Conservation (phyloP, 768 basidiomycete genomes). For the Leccinum sublutescens region DNA sequence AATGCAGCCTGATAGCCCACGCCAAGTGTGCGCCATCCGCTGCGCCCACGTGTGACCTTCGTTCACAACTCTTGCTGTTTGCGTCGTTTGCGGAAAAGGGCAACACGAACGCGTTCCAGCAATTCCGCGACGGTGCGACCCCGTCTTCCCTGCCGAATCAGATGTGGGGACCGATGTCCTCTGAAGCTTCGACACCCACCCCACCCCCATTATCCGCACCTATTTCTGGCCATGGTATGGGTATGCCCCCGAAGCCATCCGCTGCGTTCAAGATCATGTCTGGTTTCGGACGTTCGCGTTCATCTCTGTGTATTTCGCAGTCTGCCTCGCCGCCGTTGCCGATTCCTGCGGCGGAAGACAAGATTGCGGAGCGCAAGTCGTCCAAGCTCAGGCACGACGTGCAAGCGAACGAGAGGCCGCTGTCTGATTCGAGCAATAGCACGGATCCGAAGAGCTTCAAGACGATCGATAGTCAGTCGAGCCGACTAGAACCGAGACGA, state of each 20-base stretch:
- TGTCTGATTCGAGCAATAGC: conserved; percentile 58
- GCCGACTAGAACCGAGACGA: conserved; percentile 37
- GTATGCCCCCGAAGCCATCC: conserved; percentile 41
- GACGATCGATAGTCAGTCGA: conserved; percentile 48
- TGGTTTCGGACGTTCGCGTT: conserved; percentile 62
- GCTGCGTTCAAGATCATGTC: conserved; percentile 64
- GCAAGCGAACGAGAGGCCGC: conserved; percentile 45
- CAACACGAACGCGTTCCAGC: conserved; percentile 53
- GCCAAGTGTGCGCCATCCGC: conserved; percentile 71
- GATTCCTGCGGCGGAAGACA: conserved; percentile 24
- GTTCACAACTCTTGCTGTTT: conserved; percentile 74
- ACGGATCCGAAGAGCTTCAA: conserved; percentile 58
- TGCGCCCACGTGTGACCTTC: conserved; percentile 78
- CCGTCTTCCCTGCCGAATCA: conserved; percentile 1
- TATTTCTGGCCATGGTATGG: conserved; percentile 16
- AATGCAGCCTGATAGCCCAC: conserved; percentile 89
- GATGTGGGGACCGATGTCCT: conserved; percentile 43
- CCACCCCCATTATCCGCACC: conserved; percentile 37
- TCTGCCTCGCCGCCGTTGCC: conserved; percentile 34
- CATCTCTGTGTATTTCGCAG: conserved; percentile 41
- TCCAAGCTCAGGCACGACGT: conserved; percentile 40
- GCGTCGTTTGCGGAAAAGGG: conserved; percentile 76
- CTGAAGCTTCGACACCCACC: conserved; percentile 55
- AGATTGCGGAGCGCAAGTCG: conserved; percentile 28
- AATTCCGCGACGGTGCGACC: conserved; percentile 46